Conservation (phyloP, 73 alveolate genomes). For the Loxodes magnus region DNA sequence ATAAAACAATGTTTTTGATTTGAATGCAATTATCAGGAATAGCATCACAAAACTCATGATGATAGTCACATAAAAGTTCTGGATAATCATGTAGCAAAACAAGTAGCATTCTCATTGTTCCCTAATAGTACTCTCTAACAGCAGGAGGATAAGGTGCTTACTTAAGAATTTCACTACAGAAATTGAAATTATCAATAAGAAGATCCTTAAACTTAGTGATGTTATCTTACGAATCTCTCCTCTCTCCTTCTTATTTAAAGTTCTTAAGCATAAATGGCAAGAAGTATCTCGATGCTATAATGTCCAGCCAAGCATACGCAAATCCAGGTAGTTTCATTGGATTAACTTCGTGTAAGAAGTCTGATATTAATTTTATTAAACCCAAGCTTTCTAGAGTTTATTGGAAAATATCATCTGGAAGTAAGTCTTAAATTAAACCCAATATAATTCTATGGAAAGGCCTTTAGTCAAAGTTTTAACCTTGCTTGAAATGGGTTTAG, state of each 20-base stretch:
- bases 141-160: constrained; percentile 25
- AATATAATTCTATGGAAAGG: constrained; percentile 72
- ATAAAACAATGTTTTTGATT: constrained; percentile 73
- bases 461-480: too few relatives aligned
- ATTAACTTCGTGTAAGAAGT: constrained; percentile 61
- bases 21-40: constrained; percentile 63
- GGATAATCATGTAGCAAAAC: constrained; percentile 79
- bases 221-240: constrained; percentile 13
- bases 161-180: constrained; percentile 38
- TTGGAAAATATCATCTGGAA: too few relatives aligned
- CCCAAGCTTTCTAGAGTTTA: constrained; percentile 29
- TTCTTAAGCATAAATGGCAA: constrained; percentile 44
- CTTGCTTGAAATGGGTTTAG: too few relatives aligned
- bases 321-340: constrained; percentile 91
- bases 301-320: constrained; percentile 92
- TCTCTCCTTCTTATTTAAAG: background rate
- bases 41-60: constrained; percentile 65
- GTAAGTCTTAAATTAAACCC: constrained; percentile 39
- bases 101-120: constrained; percentile 47
- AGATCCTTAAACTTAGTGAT: constrained; percentile 45
- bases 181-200: constrained; percentile 47
- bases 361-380: constrained; percentile 63
- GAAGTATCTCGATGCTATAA: constrained; percentile 80
- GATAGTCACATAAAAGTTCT: constrained; percentile 84
- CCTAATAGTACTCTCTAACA: constrained; percentile 44